Conservation (phyloP, 2,329 filamentous ascomycete species). For the Aspergillus hortae region DNA sequence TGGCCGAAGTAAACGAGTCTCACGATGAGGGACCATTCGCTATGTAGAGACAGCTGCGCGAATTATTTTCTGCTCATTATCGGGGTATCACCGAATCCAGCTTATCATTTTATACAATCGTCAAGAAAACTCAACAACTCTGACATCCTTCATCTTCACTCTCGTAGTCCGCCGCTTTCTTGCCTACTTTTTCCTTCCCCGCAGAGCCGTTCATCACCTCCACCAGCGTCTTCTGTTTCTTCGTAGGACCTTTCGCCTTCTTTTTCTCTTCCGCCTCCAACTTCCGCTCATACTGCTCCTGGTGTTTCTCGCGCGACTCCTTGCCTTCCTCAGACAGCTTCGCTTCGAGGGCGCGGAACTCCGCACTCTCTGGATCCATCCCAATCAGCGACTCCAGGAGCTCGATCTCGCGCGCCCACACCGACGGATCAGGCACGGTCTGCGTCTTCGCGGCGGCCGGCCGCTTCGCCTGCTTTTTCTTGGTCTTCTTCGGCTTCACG, state of each 20-base stretch:
- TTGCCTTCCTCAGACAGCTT: constrained; percentile 65
- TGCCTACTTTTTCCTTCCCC: constrained; percentile 10
- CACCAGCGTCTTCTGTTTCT: constrained; percentile 33
- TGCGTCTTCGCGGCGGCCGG: constrained; percentile 20
- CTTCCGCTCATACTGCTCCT: constrained; percentile 76
- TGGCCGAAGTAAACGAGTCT: background rate
- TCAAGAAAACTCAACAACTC: constrained; percentile 9
- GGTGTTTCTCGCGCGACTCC: constrained; percentile 68
- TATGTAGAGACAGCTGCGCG: background rate
- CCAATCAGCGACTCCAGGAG: constrained; percentile 83
- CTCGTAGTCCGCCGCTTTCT: constrained; percentile 4
- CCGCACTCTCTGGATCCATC: constrained; percentile 71
- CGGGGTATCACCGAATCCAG: background rate
- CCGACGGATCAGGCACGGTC: constrained; percentile 68
- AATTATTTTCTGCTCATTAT: background rate
- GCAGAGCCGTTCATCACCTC: constrained; percentile 30
- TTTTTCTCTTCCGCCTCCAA: constrained; percentile 55
- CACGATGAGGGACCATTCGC: too few species aligned
- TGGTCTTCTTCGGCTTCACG: constrained; percentile 19
- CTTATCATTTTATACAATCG: background rate
- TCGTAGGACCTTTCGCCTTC: constrained; percentile 42
- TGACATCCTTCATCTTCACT: constrained; percentile 22
- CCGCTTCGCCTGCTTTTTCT: constrained; percentile 19
- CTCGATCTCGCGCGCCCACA: constrained; percentile 96
- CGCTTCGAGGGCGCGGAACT: constrained; percentile 65